A percentile compares a stretch with the other conserved stretches of the same genome.
Evolutionary conservation across 1,284 basidiomycete species (phyloP).

Genomic region (Puccinia novopanici): DNA sequence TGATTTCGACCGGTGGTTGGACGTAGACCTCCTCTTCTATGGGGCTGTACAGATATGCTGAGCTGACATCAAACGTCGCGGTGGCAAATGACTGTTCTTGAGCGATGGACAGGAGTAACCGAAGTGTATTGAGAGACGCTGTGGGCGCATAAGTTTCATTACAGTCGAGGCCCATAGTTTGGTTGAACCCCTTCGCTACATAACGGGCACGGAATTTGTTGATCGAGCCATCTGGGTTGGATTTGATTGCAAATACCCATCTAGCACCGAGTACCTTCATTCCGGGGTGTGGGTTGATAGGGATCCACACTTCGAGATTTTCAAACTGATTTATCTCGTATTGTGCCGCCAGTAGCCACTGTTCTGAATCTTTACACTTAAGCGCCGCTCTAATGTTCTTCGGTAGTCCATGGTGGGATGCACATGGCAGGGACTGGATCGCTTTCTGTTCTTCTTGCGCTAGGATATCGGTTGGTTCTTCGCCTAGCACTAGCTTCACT

Average conservation of each 20-base stretch:
- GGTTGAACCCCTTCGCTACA: slow-evolving; percentile 11
- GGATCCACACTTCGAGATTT: background rate
- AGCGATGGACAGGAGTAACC: background rate
- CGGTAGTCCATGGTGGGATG: background rate
- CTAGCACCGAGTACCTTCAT: background rate
- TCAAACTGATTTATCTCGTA: background rate
- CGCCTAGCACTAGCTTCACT: background rate
- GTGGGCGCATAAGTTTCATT: slow-evolving; percentile 13
- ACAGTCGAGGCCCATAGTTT: slow-evolving; percentile 8
- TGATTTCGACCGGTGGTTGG: background rate
- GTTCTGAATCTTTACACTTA: background rate
- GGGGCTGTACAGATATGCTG: background rate
- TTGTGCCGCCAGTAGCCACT: background rate
- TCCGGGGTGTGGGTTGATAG: background rate
- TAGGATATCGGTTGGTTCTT: slow-evolving; percentile 1
- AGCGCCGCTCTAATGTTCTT: background rate
- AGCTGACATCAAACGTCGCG: slow-evolving; percentile 8
- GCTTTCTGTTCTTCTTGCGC: background rate
- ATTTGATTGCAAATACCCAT: slow-evolving; percentile 8
- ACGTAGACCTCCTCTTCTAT: no score
- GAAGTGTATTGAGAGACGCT: background rate
- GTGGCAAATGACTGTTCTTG: background rate
- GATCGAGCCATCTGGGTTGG: background rate
- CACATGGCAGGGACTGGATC: background rate
- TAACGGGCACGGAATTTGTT: background rate